Base-by-base conservation (phyloP, 768 basidiomycete genomes). In the Tulasnella sp. region DNA sequence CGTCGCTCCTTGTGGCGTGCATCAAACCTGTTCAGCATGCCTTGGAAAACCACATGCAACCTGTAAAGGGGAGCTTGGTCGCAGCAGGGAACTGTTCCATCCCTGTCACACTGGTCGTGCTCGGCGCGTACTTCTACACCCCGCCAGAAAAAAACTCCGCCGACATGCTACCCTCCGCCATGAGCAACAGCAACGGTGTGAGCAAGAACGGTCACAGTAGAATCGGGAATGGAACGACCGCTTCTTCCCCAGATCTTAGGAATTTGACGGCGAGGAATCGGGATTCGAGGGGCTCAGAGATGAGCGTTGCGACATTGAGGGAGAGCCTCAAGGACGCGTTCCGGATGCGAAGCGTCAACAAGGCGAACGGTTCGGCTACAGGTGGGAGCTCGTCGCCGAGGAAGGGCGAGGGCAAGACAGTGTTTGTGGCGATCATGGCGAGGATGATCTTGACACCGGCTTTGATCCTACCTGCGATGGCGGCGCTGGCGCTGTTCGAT, bases 401-500 rank as follows among this genome's bases (percentile, higher is more conserved):
- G 57, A 68, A 68, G 0, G 90, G 90, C 2, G 92, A 96, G 75
- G 82, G 83, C 27, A 80, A 77, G 68, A 92, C 92, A 2, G 81
- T 97, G 15, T 68, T 84, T n/a, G 78, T 97, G 12, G 80, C 90
- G 2, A 80, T 97, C n/a, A 42, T 84, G 12, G 78, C 85, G 45
- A 74, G 93, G 64, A 97, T 97, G 94, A 68, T 97, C 27, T 68
- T 98, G 62, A 85, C 87, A 4, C 92, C 93, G 1, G 44, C 84
- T 46, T 44, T 92, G 2, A 71, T 94, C 43, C 73, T 94, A 53
- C 96, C 94, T 0, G 60, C 92, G 7, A 76, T 97, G 67, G 79
- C 80, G 10, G 62, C 82, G 4, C 76, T 81, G 15, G 79, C 85
- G 4, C 76, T 67, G 68, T 81, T 69, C 64, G 77, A 81, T 64